Evolutionary conservation across 805 yeast genomes (phyloP), one percentile per base, ranked within the genome.

Genomic region (Metschnikowia continentalis): DNA sequence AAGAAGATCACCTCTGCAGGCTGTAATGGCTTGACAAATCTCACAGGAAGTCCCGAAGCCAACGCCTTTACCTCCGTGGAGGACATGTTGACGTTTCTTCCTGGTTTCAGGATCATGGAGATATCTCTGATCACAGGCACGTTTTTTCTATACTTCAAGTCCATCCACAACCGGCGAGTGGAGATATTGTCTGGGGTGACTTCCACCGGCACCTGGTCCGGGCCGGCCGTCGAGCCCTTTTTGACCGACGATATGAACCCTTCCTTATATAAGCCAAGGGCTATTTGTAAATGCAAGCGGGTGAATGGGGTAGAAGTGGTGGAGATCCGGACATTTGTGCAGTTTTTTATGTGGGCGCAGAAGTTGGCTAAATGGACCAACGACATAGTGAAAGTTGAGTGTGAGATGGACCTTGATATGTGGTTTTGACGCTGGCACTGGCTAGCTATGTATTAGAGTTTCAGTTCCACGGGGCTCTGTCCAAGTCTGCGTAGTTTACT

Each of bases 1-100:
- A 94, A 79, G 60, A 94, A 82, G 53, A 90, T 82, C 52, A 88
- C 78, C 67, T 94, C 99, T 36, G 96, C 96, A 0, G 97, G 95
- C 62, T 84, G 88, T 47, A 89, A 70, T 0, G 97, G 96, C 60
- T 80, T 78, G 52, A 92, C 83, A 57, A 81, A 76, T 71, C 96
- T 81, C 23, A 88, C 84, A 10, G 82, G 77, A 53, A 80, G 73
- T 3, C 98, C 99, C 7, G 84, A 75, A 20, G 95, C 86, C 55
- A 94, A 76, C 17, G 82, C 80, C 61, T 79, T 79, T 55, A 94
- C 70, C 57, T 91, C 96, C 1, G 78, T 75, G 19, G 75, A 69
- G 1, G 78, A 70, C 60, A 90, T 81, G 56, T 76, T 69, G 19
- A 91, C 86, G 64, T 84, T 78, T 64, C 92, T 78, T 61, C 85